Conservation (phyloP, 73 alveolate species). For the Tetrahymena borealis region DNA sequence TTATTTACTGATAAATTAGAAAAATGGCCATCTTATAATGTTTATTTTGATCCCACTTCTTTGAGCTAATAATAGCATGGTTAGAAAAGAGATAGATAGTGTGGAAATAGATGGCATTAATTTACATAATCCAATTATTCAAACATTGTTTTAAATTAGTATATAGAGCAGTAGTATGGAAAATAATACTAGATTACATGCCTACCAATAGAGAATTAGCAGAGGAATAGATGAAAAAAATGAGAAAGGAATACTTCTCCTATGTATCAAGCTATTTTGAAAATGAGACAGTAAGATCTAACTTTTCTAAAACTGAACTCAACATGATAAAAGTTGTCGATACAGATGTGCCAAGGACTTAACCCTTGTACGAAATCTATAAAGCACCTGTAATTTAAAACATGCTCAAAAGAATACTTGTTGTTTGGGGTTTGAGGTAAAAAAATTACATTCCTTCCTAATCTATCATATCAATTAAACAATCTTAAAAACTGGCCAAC, state of each 20-base stretch:
- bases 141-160: too few relatives aligned
- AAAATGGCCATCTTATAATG: background rate
- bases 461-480: too few relatives aligned
- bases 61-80: too few relatives aligned
- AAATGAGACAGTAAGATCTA: constrained; percentile 11
- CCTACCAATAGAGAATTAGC: constrained; percentile 42
- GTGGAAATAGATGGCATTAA: too few relatives aligned
- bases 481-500: too few relatives aligned
- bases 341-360: constrained; percentile 29
- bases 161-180: constrained; percentile 29
- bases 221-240: constrained; percentile 13
- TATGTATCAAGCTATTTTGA: constrained; percentile 25
- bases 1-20: background rate
- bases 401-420: constrained; percentile 21
- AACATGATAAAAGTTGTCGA: constrained; percentile 12
- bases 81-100: background rate
- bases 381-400: constrained; percentile 4
- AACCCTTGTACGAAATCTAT: constrained; percentile 14
- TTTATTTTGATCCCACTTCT: too few relatives aligned
- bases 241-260: constrained; percentile 19
- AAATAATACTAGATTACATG: constrained; percentile 13
- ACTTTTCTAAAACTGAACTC: constrained; percentile 32
- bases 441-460: background rate
- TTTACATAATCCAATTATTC: too few relatives aligned
- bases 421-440: constrained; percentile 31